Percentiles rank a stretch among this genome's conserved stretches.
phyloP scores from a whole-genome alignment of 2,329 filamentous ascomycete genomes.

The Chaetomiaceae sp. region DNA sequence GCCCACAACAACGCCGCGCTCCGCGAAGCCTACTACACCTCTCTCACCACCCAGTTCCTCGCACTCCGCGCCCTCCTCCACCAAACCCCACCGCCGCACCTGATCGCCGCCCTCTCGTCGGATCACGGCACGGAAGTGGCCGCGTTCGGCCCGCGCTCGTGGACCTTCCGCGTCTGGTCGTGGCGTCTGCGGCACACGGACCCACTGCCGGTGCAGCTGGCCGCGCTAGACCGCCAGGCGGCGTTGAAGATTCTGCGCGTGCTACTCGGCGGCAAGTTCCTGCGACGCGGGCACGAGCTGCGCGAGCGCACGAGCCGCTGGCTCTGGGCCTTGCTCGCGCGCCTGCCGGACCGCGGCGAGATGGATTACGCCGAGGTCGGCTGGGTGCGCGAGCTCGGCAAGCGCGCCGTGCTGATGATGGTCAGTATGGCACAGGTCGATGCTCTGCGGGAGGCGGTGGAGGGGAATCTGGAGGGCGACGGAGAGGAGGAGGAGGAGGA shows the following conservation, averaged over 20 bases:
- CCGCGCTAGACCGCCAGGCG: slow-evolving; percentile 59
- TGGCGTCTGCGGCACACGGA: slow-evolving; percentile 46
- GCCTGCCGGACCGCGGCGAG: slow-evolving; percentile 66
- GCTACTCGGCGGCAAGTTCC: slow-evolving; percentile 57
- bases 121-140: slow-evolving; percentile 51
- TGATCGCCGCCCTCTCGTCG: slow-evolving; percentile 46
- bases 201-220: slow-evolving; percentile 53
- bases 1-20: slow-evolving; percentile 34
- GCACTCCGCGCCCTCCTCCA: slow-evolving; percentile 58
- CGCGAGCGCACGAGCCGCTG: slow-evolving; percentile 67
- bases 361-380: slow-evolving; percentile 70
- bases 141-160: slow-evolving; percentile 44
- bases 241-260: slow-evolving; percentile 62
- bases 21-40: slow-evolving; percentile 60
- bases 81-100: slow-evolving; percentile 45
- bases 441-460: slow-evolving; percentile 35
- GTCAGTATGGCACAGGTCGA: slow-evolving; percentile 49
- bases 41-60: slow-evolving; percentile 59
- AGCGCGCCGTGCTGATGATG: slow-evolving; percentile 61
- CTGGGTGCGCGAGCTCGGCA: slow-evolving; percentile 71
- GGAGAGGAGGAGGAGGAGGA: slow-evolving; percentile 27
- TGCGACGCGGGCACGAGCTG: slow-evolving; percentile 53
- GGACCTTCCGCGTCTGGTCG: slow-evolving; percentile 47
- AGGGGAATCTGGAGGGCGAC: slow-evolving; percentile 27
- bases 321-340: slow-evolving; percentile 77